Evolutionary conservation across 2,329 filamentous ascomycete genomes (phyloP).

Genomic region (Alternaria tenuissima): DNA sequence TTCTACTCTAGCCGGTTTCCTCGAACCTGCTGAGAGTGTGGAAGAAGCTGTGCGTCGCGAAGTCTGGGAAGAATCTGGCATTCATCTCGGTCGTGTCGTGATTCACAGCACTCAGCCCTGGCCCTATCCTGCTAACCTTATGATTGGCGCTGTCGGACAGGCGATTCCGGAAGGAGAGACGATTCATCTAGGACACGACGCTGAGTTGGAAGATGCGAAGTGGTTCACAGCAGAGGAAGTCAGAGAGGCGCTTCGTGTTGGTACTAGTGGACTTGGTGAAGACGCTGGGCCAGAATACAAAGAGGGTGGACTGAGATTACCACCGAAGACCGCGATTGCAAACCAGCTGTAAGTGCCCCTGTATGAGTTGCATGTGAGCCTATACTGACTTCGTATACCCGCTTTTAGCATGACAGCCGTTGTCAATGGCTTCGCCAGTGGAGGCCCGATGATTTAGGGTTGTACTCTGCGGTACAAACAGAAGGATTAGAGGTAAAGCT

Average conservation of each 20-base stretch:
- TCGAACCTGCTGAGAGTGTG: conserved; percentile 60
- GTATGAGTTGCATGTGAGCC: not conserved
- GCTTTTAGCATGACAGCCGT: conserved; percentile 71
- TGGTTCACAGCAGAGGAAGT: conserved; percentile 90
- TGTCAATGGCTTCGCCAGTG: conserved; percentile 73
- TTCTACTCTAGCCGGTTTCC: conserved; percentile 74
- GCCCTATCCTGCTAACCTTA: conserved; percentile 63
- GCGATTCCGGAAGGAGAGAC: conserved; percentile 80
- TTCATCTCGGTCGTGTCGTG: conserved; percentile 59
- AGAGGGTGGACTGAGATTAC: conserved; percentile 80
- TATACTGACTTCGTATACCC: not conserved
- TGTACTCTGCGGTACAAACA: not conserved
- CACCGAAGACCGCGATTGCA: conserved; percentile 88
- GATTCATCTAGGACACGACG: conserved; percentile 85
- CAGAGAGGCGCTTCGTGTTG: conserved; percentile 72
- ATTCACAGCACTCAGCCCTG: conserved; percentile 62
- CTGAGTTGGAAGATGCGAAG: conserved; percentile 86
- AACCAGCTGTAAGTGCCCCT: conserved; percentile 70
- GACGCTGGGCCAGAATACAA: conserved; percentile 71
- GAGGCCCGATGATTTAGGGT: conserved; percentile 54
- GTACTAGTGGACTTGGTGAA: conserved; percentile 73
- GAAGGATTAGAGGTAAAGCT: not conserved
- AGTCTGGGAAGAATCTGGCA: conserved; percentile 61
- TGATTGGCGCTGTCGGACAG: conserved; percentile 79
- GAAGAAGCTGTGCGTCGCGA: conserved; percentile 62